phyloP scores from a whole-genome alignment of 768 basidiomycete genomes.

The Pulveroboletus sp. region DNA sequence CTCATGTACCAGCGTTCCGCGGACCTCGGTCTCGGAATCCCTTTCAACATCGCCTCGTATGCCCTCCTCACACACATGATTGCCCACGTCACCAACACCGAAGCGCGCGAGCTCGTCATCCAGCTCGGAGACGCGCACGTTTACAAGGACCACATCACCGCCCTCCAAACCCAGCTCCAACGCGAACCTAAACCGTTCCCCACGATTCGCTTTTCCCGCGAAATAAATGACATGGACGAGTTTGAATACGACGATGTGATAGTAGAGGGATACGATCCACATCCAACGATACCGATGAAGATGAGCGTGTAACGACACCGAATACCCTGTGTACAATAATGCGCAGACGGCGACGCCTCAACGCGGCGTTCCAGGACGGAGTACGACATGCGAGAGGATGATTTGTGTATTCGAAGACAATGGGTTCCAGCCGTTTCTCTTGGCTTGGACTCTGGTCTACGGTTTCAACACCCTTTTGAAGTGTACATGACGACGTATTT shows the following conservation, averaged over 20 bases:
- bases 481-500: no score
- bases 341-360: no score
- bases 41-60: conserved; percentile 99
- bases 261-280: conserved; percentile 83
- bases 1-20: conserved; percentile 98
- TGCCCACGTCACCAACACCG: conserved; percentile 85
- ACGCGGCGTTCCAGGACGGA: no score
- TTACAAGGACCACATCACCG: conserved; percentile 87
- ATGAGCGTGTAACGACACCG: conserved; percentile 73
- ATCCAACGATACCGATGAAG: conserved; percentile 88
- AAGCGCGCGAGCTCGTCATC: conserved; percentile 86
- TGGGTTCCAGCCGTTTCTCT: no score
- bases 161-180: conserved; percentile 78
- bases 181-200: conserved; percentile 83
- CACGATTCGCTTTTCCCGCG: conserved; percentile 67
- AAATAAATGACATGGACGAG: conserved; percentile 70
- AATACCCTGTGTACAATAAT: no score
- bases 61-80: conserved; percentile 97
- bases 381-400: no score
- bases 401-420: no score
- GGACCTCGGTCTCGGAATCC: conserved; percentile 94
- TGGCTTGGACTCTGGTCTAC: no score
- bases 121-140: conserved; percentile 98
- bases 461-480: no score
- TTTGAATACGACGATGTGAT: conserved; percentile 79